Evolutionary conservation across 768 basidiomycete genomes (phyloP).

Genomic region (Mycena pura): DNA sequence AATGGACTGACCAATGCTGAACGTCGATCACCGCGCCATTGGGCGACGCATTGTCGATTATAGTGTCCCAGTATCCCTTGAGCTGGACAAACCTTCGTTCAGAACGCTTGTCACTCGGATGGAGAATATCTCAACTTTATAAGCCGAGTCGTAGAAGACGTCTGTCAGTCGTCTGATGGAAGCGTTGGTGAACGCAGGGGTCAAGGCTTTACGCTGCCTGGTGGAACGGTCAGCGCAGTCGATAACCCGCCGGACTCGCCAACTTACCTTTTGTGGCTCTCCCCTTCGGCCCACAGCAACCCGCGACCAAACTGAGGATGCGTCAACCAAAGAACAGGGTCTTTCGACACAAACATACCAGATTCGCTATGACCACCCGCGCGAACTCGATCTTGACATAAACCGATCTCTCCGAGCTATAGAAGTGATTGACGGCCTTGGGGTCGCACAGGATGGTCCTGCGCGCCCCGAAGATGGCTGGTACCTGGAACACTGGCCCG

Average conservation of each 20-base stretch:
- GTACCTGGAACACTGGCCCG: constrained; percentile 20
- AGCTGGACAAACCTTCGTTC: constrained; percentile 1
- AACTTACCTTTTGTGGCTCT: constrained; percentile 32
- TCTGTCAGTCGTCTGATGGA: constrained; percentile 44
- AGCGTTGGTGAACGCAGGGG: constrained; percentile 49
- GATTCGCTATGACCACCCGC: neutral
- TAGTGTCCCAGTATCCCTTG: constrained; percentile 22
- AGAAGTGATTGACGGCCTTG: constrained; percentile 33
- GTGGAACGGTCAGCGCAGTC: neutral
- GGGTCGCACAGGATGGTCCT: constrained; percentile 29
- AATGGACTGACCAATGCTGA: constrained; percentile 36
- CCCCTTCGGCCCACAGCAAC: constrained; percentile 28
- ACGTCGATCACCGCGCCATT: constrained; percentile 41
- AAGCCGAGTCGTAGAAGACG: constrained; percentile 49
- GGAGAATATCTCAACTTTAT: constrained; percentile 40
- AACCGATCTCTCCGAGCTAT: constrained; percentile 15
- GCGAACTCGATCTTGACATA: constrained; percentile 23
- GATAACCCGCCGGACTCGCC: no score
- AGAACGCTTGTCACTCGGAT: neutral
- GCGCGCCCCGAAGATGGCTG: constrained; percentile 11
- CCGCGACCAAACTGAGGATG: constrained; percentile 18
- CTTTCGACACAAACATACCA: neutral
- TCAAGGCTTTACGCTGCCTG: constrained; percentile 45
- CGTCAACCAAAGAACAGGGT: no score
- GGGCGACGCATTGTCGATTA: constrained; percentile 8